Evolutionary conservation across 2,329 filamentous ascomycete genomes (phyloP).

Genomic region (Colletotrichum neosansevieriae): DNA sequence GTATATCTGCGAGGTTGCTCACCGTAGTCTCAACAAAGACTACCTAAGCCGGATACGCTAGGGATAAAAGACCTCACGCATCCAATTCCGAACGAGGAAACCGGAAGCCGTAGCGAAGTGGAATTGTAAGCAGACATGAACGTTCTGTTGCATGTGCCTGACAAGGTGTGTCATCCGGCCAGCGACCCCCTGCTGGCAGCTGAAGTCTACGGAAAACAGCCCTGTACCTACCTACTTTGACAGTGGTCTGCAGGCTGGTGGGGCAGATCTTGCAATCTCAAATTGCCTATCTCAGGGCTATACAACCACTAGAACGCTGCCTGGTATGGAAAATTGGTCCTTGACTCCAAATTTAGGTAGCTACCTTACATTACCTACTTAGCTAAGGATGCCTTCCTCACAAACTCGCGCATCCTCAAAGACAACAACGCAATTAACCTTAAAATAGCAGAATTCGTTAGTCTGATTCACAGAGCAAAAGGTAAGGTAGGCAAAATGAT

Average conservation of each 20-base stretch:
- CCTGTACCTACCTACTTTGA: too few relatives aligned
- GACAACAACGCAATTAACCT: neutral
- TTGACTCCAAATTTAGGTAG: too few relatives aligned
- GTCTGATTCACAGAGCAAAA: neutral
- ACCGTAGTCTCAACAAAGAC: neutral
- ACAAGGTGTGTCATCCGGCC: slow-evolving; percentile 16
- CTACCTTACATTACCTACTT: too few relatives aligned
- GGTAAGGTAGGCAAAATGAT: neutral
- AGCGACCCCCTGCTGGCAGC: slow-evolving; percentile 6
- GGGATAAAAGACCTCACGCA: neutral
- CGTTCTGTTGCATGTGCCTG: neutral
- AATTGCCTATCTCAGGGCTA: too few relatives aligned
- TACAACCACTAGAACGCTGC: too few relatives aligned
- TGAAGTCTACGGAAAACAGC: neutral
- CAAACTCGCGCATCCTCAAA: neutral
- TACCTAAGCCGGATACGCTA: slow-evolving; percentile 25
- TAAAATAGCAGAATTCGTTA: neutral
- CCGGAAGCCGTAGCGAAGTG: neutral
- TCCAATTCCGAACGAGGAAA: slow-evolving; percentile 12
- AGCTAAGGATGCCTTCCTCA: neutral
- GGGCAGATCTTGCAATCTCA: too few relatives aligned
- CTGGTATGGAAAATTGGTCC: too few relatives aligned
- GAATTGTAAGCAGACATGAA: slow-evolving; percentile 19
- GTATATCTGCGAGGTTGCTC: neutral
- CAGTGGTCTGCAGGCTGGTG: too few relatives aligned